These are phyloP conservation scores for Cocos nucifera DNA, from an alignment of 176 grass and related monocot genomes.

Conservation along the genomic window DNA sequence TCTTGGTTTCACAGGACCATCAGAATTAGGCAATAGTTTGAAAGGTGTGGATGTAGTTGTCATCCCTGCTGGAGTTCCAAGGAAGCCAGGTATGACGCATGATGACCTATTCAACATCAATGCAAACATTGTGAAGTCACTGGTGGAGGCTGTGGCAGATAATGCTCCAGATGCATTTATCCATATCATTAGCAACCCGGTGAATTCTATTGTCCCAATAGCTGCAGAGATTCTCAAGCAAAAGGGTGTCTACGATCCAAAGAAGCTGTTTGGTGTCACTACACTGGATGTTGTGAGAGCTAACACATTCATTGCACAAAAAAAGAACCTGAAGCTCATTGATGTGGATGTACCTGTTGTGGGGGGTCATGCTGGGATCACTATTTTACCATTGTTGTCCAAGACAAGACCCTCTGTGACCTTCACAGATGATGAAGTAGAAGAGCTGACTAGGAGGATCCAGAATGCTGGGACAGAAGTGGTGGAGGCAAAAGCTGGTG, in stretches of 20 bases:
- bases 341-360: constrained; percentile 50
- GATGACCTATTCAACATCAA: constrained; percentile 37
- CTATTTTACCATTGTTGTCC: constrained; percentile 41
- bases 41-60: constrained; percentile 33
- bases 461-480: constrained; percentile 28
- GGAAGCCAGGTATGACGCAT: constrained; percentile 36
- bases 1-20: constrained; percentile 25
- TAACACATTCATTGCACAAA: constrained; percentile 29
- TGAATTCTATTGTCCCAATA: constrained; percentile 40
- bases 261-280: constrained; percentile 48
- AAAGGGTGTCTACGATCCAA: constrained; percentile 33
- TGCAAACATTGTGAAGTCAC: constrained; percentile 29
- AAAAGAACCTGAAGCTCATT: constrained; percentile 29
- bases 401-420: constrained; percentile 28
- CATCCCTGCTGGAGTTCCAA: constrained; percentile 22
- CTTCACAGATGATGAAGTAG: constrained; percentile 35
- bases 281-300: constrained; percentile 45
- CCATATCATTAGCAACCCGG: constrained; percentile 29
- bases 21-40: constrained; percentile 20
- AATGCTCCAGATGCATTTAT: constrained; percentile 33
- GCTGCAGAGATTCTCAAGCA: constrained; percentile 38
- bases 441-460: constrained; percentile 31
- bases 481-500: constrained; percentile 37
- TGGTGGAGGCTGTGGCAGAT: constrained; percentile 42
- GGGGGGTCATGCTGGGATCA: constrained; percentile 26